phyloP scores from a whole-genome alignment of 345 rosid species.

The Leavenworthia alabamica region DNA sequence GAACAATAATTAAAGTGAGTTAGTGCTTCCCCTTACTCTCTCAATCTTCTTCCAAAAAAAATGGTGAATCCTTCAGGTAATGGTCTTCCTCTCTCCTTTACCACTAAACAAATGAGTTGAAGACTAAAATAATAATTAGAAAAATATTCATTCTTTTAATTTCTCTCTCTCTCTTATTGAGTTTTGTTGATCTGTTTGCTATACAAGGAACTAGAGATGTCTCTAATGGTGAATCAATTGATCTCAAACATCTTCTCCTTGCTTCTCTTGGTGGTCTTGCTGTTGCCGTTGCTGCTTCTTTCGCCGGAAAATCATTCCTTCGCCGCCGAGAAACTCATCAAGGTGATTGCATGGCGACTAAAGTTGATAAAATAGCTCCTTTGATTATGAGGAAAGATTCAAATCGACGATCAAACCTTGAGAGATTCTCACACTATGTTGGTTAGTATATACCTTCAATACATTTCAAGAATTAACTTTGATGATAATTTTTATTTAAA shows the following conservation, averaged over 20 bases:
- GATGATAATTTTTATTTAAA: neutral
- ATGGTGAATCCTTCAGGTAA: constrained; percentile 25
- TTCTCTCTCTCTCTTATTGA: constrained; percentile 16
- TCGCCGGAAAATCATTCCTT: constrained; percentile 20
- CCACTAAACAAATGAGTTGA: constrained; percentile 1
- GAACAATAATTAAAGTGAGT: neutral
- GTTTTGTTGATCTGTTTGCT: constrained; percentile 10
- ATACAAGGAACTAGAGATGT: constrained; percentile 23
- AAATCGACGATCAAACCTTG: constrained; percentile 49
- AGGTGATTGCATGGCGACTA: constrained; percentile 4
- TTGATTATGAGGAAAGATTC: constrained; percentile 41
- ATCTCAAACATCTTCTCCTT: neutral
- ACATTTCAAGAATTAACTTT: neutral
- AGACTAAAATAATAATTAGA: neutral
- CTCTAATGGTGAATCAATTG: constrained; percentile 10
- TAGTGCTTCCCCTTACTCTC: constrained; percentile 26
- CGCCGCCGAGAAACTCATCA: neutral
- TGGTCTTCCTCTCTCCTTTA: constrained; percentile 19
- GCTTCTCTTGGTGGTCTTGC: constrained; percentile 28
- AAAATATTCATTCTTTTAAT: neutral
- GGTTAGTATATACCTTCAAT: constrained; percentile 36
- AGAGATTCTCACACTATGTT: constrained; percentile 72
- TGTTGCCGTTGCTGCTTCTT: neutral
- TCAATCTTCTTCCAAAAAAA: constrained; percentile 1
- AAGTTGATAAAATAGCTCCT: constrained; percentile 36